phyloP scores from a whole-genome alignment of 805 yeast species.

The Metschnikowia kunwiensis region DNA sequence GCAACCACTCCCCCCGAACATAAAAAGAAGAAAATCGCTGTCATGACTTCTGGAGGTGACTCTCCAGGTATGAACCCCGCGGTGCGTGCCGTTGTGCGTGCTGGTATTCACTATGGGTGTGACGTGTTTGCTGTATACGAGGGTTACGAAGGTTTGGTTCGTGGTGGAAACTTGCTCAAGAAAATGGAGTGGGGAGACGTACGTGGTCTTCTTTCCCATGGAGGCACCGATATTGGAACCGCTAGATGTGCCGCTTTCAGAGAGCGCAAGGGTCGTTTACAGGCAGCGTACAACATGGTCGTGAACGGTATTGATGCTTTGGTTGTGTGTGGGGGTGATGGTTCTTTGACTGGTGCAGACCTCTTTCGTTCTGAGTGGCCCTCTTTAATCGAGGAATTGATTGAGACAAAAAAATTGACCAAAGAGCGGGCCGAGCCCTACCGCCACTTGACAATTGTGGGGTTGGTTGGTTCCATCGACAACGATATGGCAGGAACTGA shows the following conservation, averaged over 20 bases:
- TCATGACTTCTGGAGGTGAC: conserved; percentile 98
- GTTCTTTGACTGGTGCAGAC: conserved; percentile 97
- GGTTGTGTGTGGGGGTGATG: conserved; percentile 98
- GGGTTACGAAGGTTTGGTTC: conserved; percentile 91
- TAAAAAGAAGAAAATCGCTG: conserved; percentile 57
- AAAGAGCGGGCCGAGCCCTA: conserved; percentile 57
- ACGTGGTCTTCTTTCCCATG: conserved; percentile 86
- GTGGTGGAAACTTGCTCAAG: conserved; percentile 75
- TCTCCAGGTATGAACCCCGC: conserved; percentile 98
- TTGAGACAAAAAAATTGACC: conserved; percentile 53
- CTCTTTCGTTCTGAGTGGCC: conserved; percentile 95
- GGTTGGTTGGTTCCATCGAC: conserved; percentile 95
- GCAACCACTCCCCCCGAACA: neutral
- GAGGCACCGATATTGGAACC: conserved; percentile 96
- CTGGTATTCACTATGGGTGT: conserved; percentile 84
- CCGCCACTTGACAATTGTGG: conserved; percentile 79
- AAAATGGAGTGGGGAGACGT: conserved; percentile 92
- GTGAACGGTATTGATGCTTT: conserved; percentile 88
- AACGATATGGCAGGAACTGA: conserved; percentile 98
- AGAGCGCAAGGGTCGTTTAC: conserved; percentile 79
- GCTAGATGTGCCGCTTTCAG: conserved; percentile 87
- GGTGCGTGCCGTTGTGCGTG: conserved; percentile 91
- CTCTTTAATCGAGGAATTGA: conserved; percentile 70
- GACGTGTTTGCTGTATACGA: conserved; percentile 89
- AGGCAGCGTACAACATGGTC: conserved; percentile 82